Evolutionary conservation across 2,329 filamentous ascomycete genomes (phyloP).

Genomic region (Epicoccum sorghinum): DNA sequence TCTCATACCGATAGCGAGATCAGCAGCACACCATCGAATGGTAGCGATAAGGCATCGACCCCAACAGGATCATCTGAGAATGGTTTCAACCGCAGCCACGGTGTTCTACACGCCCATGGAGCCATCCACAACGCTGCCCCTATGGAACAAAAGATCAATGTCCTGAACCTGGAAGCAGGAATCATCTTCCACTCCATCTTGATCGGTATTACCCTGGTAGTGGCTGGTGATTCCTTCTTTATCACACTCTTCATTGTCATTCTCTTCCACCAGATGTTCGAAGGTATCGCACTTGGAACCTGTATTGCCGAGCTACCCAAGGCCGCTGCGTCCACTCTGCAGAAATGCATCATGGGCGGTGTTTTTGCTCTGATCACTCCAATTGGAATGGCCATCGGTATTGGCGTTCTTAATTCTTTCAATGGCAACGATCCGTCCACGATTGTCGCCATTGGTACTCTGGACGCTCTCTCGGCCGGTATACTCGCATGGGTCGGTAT

Average conservation of each 20-base stretch:
- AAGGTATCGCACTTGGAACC: constrained; percentile 75
- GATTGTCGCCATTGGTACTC: constrained; percentile 72
- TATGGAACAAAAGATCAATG: constrained; percentile 59
- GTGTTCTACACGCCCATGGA: constrained; percentile 28
- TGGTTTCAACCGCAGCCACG: constrained; percentile 23
- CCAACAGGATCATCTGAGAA: constrained; percentile 18
- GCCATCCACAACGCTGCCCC: constrained; percentile 26
- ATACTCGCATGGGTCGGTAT: constrained; percentile 81
- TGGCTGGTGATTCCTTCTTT: constrained; percentile 59
- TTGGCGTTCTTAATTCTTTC: constrained; percentile 71
- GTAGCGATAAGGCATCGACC: constrained; percentile 23
- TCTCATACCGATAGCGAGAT: constrained; percentile 21
- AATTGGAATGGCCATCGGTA: constrained; percentile 79
- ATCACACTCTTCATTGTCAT: constrained; percentile 66
- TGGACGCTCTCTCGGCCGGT: constrained; percentile 75
- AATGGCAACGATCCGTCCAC: constrained; percentile 75
- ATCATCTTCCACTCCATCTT: constrained; percentile 77
- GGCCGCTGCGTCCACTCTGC: constrained; percentile 41
- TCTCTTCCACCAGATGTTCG: constrained; percentile 79
- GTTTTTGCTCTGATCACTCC: constrained; percentile 75
- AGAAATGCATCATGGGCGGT: constrained; percentile 66
- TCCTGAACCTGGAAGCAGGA: constrained; percentile 74
- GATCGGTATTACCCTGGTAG: constrained; percentile 67
- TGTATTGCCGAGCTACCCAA: constrained; percentile 67
- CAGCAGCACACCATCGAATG: constrained; percentile 5